phyloP scores from a whole-genome alignment of 345 rosid genomes.

The Euphorbia peplus region DNA sequence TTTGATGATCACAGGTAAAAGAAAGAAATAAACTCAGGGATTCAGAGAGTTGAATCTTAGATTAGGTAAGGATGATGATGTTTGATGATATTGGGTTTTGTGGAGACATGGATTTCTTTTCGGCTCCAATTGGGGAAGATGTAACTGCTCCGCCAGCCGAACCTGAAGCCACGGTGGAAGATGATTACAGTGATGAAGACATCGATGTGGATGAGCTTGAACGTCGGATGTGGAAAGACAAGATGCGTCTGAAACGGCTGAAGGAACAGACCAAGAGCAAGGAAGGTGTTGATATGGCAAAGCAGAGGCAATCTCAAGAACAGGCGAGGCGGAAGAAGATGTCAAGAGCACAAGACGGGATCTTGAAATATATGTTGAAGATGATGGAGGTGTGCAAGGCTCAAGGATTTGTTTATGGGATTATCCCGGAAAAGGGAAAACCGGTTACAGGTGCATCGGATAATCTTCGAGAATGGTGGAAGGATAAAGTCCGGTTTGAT shows the following conservation, averaged over 20 bases:
- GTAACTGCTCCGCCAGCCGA: slow-evolving; percentile 43
- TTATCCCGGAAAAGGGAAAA: slow-evolving; percentile 80
- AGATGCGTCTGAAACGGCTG: slow-evolving; percentile 58
- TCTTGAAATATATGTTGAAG: slow-evolving; percentile 80
- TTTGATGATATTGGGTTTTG: slow-evolving; percentile 80
- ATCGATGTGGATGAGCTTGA: slow-evolving; percentile 75
- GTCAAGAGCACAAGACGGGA: slow-evolving; percentile 82
- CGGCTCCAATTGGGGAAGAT: slow-evolving; percentile 44
- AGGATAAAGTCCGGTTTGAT: slow-evolving; percentile 88
- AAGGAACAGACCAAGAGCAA: slow-evolving; percentile 62
- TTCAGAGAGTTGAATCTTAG: neutral
- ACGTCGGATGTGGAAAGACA: slow-evolving; percentile 80
- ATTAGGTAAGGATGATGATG: slow-evolving; percentile 41
- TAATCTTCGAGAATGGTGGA: slow-evolving; percentile 97
- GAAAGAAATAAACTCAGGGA: neutral
- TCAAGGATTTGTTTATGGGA: slow-evolving; percentile 91
- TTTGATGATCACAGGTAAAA: neutral
- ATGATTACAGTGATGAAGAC: slow-evolving; percentile 68
- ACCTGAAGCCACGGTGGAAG: slow-evolving; percentile 44
- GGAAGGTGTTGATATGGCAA: slow-evolving; percentile 49
- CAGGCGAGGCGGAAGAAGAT: slow-evolving; percentile 71
- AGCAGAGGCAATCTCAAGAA: slow-evolving; percentile 73
- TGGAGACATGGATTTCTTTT: slow-evolving; percentile 72
- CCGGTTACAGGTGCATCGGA: slow-evolving; percentile 91
- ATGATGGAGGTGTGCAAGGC: slow-evolving; percentile 86